Conservation (phyloP, 2,329 filamentous ascomycete species). For the Arthrobotrys sphaeroides region DNA sequence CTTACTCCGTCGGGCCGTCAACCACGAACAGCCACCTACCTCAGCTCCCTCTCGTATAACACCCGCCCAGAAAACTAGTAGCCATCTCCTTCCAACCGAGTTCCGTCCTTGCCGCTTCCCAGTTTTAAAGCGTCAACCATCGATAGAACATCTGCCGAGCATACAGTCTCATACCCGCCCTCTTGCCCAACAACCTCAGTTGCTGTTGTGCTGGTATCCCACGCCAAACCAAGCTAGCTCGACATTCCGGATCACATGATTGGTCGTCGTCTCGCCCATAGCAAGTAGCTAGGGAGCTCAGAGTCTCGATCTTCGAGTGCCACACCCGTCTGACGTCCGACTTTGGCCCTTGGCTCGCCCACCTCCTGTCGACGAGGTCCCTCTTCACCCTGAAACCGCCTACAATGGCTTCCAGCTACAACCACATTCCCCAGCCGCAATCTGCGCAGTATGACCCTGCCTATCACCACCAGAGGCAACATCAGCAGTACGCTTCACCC, state of each 20-base stretch:
- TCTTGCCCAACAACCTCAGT: not conserved
- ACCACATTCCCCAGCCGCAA: constrained; percentile 36
- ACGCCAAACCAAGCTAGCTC: not conserved
- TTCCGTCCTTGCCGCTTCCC: constrained; percentile 4
- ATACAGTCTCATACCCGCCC: no score
- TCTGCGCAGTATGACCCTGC: constrained; percentile 35
- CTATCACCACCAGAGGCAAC: constrained; percentile 7
- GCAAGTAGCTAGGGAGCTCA: constrained; percentile 3
- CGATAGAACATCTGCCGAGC: no score
- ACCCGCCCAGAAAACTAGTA: constrained; percentile 11
- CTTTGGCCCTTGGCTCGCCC: constrained; percentile 12
- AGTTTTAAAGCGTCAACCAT: no score
- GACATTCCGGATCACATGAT: constrained; percentile 5
- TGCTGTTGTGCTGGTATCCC: not conserved
- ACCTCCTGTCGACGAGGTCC: constrained; percentile 35
- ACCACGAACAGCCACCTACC: constrained; percentile 5
- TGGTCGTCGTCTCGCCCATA: constrained; percentile 6
- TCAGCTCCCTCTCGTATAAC: constrained; percentile 17
- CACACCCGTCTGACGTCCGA: constrained; percentile 22
- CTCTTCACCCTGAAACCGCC: constrained; percentile 53
- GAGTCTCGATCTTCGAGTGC: constrained; percentile 24
- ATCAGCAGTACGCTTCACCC: constrained; percentile 32
- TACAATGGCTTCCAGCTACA: constrained; percentile 53
- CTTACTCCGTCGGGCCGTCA: constrained; percentile 4
- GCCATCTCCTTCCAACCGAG: constrained; percentile 17